Percentiles rank a stretch among this genome's conserved stretches.
These are phyloP conservation scores for Collybia mongolica DNA, from an alignment of 768 basidiomycete genomes.

Conservation along the genomic window DNA sequence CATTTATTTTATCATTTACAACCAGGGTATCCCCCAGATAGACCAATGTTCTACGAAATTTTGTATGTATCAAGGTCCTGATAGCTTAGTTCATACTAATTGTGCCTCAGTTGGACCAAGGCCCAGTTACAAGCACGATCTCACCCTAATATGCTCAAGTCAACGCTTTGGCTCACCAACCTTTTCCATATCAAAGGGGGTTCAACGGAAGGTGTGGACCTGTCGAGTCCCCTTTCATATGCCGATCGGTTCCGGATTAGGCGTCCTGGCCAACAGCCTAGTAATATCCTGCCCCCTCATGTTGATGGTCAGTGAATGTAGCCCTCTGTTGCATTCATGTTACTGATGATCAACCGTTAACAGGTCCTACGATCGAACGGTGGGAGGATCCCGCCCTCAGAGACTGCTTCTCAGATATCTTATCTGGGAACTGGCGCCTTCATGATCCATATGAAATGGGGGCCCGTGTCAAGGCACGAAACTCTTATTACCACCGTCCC, in stretches of 20 bases:
- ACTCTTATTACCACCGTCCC: constrained; percentile 61
- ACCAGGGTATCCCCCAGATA: constrained; percentile 48
- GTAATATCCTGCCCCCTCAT: constrained; percentile 46
- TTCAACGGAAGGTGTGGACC: constrained; percentile 52
- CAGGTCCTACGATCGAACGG: constrained; percentile 74
- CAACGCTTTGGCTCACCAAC: constrained; percentile 59
- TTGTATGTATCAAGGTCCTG: constrained; percentile 43
- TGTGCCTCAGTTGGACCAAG: constrained; percentile 35
- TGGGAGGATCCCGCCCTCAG: constrained; percentile 66
- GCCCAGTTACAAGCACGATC: constrained; percentile 65
- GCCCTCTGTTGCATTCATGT: background rate
- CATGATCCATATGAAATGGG: constrained; percentile 70
- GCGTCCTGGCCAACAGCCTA: constrained; percentile 53
- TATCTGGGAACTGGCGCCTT: constrained; percentile 57
- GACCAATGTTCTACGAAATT: constrained; percentile 73
- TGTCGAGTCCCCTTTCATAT: constrained; percentile 62
- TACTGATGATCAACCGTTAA: constrained; percentile 1
- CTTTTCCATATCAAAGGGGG: constrained; percentile 50
- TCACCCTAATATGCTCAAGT: constrained; percentile 62
- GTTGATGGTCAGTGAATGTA: constrained; percentile 35
- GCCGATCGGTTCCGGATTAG: constrained; percentile 76
- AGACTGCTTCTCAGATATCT: constrained; percentile 58
- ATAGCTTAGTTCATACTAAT: background rate
- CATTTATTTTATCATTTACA: background rate
- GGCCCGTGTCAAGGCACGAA: constrained; percentile 57